Conservation (phyloP, 108 stramenopile genomes). For the Stephanodiscus triporus region DNA sequence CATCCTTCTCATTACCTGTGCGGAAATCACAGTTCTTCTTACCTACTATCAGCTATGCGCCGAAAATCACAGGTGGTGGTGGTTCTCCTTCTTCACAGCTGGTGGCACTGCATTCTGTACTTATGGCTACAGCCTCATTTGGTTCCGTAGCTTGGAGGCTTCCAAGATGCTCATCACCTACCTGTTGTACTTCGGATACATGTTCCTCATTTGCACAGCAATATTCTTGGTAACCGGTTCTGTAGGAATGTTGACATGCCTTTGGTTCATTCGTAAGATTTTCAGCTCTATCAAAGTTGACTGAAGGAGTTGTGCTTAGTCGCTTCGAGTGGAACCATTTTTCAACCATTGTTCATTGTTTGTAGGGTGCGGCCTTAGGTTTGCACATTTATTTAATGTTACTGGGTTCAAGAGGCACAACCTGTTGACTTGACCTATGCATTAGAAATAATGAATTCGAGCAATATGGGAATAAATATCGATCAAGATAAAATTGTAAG, state of each 20-base stretch:
- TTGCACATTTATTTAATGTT: too few species aligned
- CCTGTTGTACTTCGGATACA: constrained; percentile 98
- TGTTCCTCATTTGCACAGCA: constrained; percentile 87
- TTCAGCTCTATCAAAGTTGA: constrained; percentile 97
- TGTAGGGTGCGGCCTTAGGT: too few species aligned
- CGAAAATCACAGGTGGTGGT: constrained; percentile 99
- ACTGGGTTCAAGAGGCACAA: too few species aligned
- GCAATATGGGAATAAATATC: too few species aligned
- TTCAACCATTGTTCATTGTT: too few species aligned
- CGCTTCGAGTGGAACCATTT: too few species aligned
- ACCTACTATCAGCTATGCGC: constrained; percentile 98
- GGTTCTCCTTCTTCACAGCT: constrained; percentile 95
- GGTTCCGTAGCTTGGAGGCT: constrained; percentile 92
- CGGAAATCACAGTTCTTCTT: constrained; percentile 95
- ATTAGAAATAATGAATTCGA: too few species aligned
- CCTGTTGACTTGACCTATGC: too few species aligned
- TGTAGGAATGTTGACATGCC: constrained; percentile 88
- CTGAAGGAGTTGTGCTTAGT: constrained; percentile 14
- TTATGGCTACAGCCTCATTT: constrained; percentile 91
- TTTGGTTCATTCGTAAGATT: constrained; percentile 96
- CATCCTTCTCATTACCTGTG: constrained; percentile 94
- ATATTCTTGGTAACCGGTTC: constrained; percentile 93
- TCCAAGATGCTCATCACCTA: constrained; percentile 76
- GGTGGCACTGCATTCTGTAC: constrained; percentile 93
- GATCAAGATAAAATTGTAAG: too few species aligned